These are phyloP conservation scores for Teunomyces gatunensis DNA, from an alignment of 805 yeast species.

Conservation along the genomic window DNA sequence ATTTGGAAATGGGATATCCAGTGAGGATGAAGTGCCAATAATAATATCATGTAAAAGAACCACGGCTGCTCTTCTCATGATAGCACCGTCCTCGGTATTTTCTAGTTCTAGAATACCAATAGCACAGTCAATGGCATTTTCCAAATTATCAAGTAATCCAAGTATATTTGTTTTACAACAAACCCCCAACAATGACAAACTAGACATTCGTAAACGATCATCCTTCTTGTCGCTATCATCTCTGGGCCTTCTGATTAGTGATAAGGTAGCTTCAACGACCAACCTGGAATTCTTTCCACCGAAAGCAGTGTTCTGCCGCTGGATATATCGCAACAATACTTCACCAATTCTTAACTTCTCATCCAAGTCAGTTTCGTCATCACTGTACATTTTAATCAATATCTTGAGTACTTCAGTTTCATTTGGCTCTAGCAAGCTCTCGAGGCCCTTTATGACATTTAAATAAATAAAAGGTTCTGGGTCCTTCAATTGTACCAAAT, in stretches of 20 bases:
- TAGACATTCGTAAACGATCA: slow-evolving; percentile 71
- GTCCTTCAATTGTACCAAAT: slow-evolving; percentile 64
- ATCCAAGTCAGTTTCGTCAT: slow-evolving; percentile 45
- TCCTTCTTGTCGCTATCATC: slow-evolving; percentile 41
- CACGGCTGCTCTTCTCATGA: slow-evolving; percentile 74
- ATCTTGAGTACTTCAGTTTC: slow-evolving; percentile 33
- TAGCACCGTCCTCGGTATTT: slow-evolving; percentile 39
- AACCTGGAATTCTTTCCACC: slow-evolving; percentile 40
- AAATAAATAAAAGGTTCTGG: slow-evolving; percentile 85
- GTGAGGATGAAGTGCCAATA: slow-evolving; percentile 43
- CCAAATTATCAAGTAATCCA: slow-evolving; percentile 47
- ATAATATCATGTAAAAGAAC: slow-evolving; percentile 64
- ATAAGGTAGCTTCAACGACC: slow-evolving; percentile 45
- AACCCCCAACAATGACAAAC: slow-evolving; percentile 80
- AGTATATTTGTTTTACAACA: slow-evolving; percentile 58
- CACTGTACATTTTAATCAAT: slow-evolving; percentile 39
- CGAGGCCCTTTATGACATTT: slow-evolving; percentile 78
- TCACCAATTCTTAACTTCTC: slow-evolving; percentile 81
- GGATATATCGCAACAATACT: slow-evolving; percentile 61
- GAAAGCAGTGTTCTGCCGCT: slow-evolving; percentile 46
- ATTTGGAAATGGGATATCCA: slow-evolving; percentile 49
- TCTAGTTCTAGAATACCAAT: slow-evolving; percentile 71
- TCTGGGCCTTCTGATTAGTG: slow-evolving; percentile 28
- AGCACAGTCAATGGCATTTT: slow-evolving; percentile 69
- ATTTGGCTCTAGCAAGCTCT: slow-evolving; percentile 50